Percentiles rank a stretch among this genome's conserved stretches.
phyloP scores from a whole-genome alignment of 1,284 basidiomycete genomes.

The Cutaneotrichosporon daszewskae region DNA sequence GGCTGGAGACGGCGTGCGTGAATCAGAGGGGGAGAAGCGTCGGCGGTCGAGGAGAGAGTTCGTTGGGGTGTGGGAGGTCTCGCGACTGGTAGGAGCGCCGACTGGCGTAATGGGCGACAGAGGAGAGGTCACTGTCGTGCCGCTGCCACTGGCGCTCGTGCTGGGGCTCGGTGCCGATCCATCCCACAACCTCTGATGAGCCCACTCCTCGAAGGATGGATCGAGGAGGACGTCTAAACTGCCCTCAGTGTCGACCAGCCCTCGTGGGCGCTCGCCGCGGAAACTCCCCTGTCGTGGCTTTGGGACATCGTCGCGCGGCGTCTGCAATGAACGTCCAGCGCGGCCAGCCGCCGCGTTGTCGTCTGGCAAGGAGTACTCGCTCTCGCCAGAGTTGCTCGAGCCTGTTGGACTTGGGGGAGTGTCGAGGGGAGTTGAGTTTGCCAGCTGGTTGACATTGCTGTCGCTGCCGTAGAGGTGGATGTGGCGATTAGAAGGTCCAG shows the following conservation, averaged over 20 bases:
- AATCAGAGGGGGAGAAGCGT: not conserved
- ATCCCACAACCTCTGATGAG: conserved; percentile 10
- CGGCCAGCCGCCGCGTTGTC: conserved; percentile 4
- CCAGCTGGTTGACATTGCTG: conserved; percentile 3
- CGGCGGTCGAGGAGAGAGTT: not conserved
- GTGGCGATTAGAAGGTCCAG: conserved; percentile 13
- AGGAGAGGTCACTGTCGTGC: not conserved
- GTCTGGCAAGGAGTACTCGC: conserved; percentile 15
- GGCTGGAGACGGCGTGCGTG: conserved; percentile 3
- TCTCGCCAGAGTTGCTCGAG: conserved; percentile 12
- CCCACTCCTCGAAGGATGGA: conserved; percentile 11
- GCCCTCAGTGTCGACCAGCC: conserved; percentile 11
- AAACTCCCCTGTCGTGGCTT: not conserved
- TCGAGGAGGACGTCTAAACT: conserved; percentile 9
- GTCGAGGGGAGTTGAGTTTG: not conserved
- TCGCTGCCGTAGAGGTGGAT: conserved; percentile 17
- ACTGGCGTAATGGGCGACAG: not conserved
- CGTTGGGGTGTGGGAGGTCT: conserved; percentile 7
- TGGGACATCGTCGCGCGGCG: too few species aligned
- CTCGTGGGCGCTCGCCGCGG: not conserved
- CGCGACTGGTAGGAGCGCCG: not conserved
- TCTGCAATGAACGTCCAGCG: too few species aligned
- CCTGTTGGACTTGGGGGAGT: conserved; percentile 2
- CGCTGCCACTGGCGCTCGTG: not conserved
- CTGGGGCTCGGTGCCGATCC: not conserved